Evolutionary conservation across 2,329 filamentous ascomycete genomes (phyloP).

Genomic region (Pseudopyrenochaeta lycopersici): DNA sequence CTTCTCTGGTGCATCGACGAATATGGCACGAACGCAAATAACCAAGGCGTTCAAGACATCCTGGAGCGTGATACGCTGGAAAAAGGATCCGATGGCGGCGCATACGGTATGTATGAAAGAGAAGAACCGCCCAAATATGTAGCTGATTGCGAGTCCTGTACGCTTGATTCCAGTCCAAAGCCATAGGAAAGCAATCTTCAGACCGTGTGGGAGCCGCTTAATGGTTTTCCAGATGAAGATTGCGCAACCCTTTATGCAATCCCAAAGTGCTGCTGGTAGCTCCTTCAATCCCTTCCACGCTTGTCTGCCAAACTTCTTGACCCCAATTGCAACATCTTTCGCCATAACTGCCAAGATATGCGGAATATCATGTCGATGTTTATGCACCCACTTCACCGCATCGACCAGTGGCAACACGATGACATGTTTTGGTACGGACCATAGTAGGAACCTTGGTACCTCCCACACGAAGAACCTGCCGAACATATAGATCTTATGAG

Average conservation of each 20-base stretch:
- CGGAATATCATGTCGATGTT: slow-evolving; percentile 19
- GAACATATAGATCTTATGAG: slow-evolving; percentile 7
- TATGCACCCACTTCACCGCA: slow-evolving; percentile 13
- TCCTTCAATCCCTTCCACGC: slow-evolving; percentile 4
- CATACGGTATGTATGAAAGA: slow-evolving; percentile 25
- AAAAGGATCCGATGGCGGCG: slow-evolving; percentile 15
- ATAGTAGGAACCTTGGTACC: slow-evolving; percentile 25
- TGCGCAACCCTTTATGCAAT: slow-evolving; percentile 6
- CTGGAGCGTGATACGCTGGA: slow-evolving; percentile 20
- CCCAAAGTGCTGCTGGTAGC: slow-evolving; percentile 12
- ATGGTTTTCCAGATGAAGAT: slow-evolving; percentile 1
- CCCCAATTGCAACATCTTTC: slow-evolving; percentile 1
- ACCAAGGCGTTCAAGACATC: slow-evolving; percentile 20
- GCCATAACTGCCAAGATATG: slow-evolving; percentile 1
- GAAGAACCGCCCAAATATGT: slow-evolving; percentile 13
- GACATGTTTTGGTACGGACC: slow-evolving; percentile 15
- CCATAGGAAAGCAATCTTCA: slow-evolving; percentile 18
- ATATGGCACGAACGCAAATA: slow-evolving; percentile 10
- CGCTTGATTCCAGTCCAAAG: slow-evolving; percentile 21
- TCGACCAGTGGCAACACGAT: slow-evolving; percentile 9
- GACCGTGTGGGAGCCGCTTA: slow-evolving; percentile 11
- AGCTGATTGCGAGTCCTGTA: slow-evolving; percentile 1
- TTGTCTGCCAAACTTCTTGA: not conserved
- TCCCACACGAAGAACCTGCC: slow-evolving; percentile 14
- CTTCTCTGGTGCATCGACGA: slow-evolving; percentile 21